These are phyloP conservation scores for Chaetomium sp. DNA, from an alignment of 2,329 filamentous ascomycete genomes.

Conservation along the genomic window DNA sequence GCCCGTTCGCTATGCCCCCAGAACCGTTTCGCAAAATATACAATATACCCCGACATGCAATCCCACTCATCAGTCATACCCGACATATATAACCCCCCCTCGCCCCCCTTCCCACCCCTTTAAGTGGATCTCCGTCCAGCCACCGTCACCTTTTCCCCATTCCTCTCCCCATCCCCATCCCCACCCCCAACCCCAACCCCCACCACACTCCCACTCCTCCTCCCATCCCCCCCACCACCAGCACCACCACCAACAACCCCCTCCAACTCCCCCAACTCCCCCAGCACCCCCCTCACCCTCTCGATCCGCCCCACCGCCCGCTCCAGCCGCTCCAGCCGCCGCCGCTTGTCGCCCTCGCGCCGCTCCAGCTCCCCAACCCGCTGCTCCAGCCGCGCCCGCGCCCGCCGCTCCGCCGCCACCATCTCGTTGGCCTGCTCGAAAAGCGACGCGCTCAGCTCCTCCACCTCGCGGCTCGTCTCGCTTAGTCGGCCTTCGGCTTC, in stretches of 20 bases:
- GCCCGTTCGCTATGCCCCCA: neutral
- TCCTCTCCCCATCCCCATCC: neutral
- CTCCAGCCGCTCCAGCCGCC: constrained; percentile 70
- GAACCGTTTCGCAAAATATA: neutral
- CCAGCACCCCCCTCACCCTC: constrained; percentile 60
- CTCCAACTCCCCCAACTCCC: constrained; percentile 8
- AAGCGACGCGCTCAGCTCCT: constrained; percentile 73
- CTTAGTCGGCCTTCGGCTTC: constrained; percentile 69
- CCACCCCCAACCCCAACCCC: neutral
- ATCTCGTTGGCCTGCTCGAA: constrained; percentile 88
- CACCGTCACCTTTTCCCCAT: neutral
- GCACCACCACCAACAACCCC: neutral
- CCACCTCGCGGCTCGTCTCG: constrained; percentile 71
- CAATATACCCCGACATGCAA: neutral
- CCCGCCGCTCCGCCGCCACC: constrained; percentile 75
- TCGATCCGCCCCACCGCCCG: constrained; percentile 71
- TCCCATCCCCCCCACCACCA: neutral
- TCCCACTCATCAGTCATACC: neutral
- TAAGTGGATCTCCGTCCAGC: neutral
- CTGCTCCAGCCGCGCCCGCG: constrained; percentile 70
- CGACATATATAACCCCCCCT: neutral
- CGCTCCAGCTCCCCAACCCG: constrained; percentile 68
- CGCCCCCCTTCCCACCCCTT: too few species aligned
- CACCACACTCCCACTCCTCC: neutral
- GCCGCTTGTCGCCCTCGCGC: constrained; percentile 69